Conservation (phyloP, 2,329 filamentous ascomycete species). For the Coleophoma eucalyptorum region DNA sequence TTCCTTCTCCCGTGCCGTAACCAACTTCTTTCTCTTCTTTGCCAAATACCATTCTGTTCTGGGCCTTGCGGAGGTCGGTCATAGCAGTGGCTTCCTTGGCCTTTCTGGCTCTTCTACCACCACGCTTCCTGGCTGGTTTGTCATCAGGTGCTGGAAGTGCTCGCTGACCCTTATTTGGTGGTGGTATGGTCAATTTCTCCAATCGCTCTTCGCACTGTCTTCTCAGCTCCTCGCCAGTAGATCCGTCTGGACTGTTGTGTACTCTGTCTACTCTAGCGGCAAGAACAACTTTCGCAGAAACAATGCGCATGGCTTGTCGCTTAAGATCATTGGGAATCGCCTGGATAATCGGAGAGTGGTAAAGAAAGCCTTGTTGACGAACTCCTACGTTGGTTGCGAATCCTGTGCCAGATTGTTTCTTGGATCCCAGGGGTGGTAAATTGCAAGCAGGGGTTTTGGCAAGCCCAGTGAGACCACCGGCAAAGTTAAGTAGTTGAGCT, state of each 20-base stretch:
- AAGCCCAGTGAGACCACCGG: constrained; percentile 82
- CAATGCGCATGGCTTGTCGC: constrained; percentile 90
- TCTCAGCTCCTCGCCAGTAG: constrained; percentile 77
- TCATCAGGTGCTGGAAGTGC: constrained; percentile 92
- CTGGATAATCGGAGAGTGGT: constrained; percentile 84
- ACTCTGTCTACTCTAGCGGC: constrained; percentile 87
- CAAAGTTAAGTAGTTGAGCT: constrained; percentile 92
- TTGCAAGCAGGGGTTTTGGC: constrained; percentile 95
- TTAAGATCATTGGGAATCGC: constrained; percentile 83
- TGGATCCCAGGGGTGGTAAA: constrained; percentile 83
- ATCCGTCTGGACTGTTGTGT: constrained; percentile 76
- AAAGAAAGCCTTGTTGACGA: constrained; percentile 89
- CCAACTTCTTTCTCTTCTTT: constrained; percentile 94
- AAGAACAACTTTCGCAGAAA: constrained; percentile 90
- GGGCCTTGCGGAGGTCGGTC: constrained; percentile 93
- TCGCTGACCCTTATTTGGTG: constrained; percentile 81
- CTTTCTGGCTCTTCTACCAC: constrained; percentile 83
- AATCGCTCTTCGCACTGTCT: constrained; percentile 80
- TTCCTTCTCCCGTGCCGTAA: constrained; percentile 81
- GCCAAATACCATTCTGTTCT: constrained; percentile 93
- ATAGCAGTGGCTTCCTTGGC: constrained; percentile 96
- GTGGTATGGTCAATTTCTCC: constrained; percentile 88
- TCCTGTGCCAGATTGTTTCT: constrained; percentile 74
- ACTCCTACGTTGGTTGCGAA: constrained; percentile 91
- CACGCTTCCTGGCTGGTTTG: constrained; percentile 89